Evolutionary conservation across 1,139 yeast genomes (phyloP), one percentile per base, ranked within the genome.

Genomic region (Kodamaea fungicola): DNA sequence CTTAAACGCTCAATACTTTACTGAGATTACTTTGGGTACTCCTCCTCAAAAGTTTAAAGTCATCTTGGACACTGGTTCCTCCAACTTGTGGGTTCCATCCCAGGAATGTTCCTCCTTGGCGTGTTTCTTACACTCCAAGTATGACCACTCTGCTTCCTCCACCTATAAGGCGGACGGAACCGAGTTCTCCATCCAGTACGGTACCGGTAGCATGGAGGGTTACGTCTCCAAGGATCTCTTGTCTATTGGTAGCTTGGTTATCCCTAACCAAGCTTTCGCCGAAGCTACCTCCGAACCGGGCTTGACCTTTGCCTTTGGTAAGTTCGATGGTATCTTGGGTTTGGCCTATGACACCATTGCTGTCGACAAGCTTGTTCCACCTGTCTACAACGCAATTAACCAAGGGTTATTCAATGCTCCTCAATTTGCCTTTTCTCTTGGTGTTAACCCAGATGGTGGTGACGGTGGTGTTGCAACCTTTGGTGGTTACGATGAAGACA

Each of bases 241-340:
- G 50, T 67, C 76, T 44, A 67, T 92, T 47, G 97, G 97, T 39
- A 96, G 85, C 57, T 77, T 92, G 66, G 67, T 72, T 38, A 88
- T 92, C 55, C 84, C 89, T 46, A 67, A 83, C 47, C 97, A 90
- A 69, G 94, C 83, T 59, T 92, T 92, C 60, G 97, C 95, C 43
- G 98, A 92, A 72, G 92, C 96, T 43, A 92, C 98, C 42, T 78
- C 79, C 49, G 98, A 92, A 70, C 97, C 98, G 27, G 98, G 98
- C 39, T 76, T 92, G 53, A 95, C 97, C 0, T 92, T 92, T 69
- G 97, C 97, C 39, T 92, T 92, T 65, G 98, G 96, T 61, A 90
- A 92, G 62, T 89, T 92, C 59, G 98, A 92, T 61, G 98, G 98
- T 64, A 89, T 92, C 50, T 72, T 92, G 45, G 98, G 98, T 47